phyloP scores from a whole-genome alignment of 2,329 filamentous ascomycete genomes.

The Penicillium sp. region DNA sequence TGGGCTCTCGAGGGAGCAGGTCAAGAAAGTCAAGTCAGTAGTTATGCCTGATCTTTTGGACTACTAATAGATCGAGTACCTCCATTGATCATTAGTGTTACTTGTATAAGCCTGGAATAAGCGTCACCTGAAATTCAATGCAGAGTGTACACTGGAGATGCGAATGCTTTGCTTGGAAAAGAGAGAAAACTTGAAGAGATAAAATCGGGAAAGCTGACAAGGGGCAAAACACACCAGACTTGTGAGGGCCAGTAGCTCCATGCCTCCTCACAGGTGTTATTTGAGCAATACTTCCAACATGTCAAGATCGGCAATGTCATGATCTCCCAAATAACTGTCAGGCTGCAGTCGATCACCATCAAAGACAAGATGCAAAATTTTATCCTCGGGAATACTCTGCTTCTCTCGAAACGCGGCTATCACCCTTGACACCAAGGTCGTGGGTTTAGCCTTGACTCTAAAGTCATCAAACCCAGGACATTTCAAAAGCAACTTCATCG shows the following conservation, averaged over 20 bases:
- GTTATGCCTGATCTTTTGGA: neutral
- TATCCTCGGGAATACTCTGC: slow-evolving; percentile 54
- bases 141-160: neutral
- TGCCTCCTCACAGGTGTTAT: slow-evolving; percentile 27
- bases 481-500: slow-evolving; percentile 54
- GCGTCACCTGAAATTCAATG: neutral
- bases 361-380: slow-evolving; percentile 65
- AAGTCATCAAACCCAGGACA: slow-evolving; percentile 55
- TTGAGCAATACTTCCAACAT: slow-evolving; percentile 72
- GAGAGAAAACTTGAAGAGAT: neutral
- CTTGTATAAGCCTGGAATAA: neutral
- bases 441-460: slow-evolving; percentile 46
- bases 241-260: neutral
- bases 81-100: neutral
- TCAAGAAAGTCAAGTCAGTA: neutral
- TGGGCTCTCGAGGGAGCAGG: neutral
- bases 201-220: neutral
- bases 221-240: neutral
- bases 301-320: slow-evolving; percentile 75
- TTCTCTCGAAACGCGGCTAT: slow-evolving; percentile 62
- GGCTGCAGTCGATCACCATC: slow-evolving; percentile 73
- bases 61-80: neutral
- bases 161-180: neutral
- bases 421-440: slow-evolving; percentile 64
- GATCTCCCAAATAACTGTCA: slow-evolving; percentile 61